Conservation (phyloP, 164 flowering plant species). For the Kingdonia uniflora region DNA sequence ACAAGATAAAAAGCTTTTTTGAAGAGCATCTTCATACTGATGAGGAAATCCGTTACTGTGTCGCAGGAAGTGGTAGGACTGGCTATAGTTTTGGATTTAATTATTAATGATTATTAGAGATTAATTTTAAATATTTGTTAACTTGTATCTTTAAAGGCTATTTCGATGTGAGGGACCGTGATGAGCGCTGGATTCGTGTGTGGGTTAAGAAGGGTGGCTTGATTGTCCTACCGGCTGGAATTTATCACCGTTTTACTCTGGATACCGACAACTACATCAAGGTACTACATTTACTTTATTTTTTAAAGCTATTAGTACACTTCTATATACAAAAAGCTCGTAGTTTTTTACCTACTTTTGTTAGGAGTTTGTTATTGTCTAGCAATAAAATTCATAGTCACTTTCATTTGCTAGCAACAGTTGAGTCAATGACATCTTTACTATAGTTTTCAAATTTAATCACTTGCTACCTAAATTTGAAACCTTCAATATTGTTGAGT, state of each 20-base stretch:
- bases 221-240: slow-evolving; percentile 96
- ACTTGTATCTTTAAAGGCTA: slow-evolving; percentile 25
- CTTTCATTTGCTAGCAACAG: too few relatives aligned
- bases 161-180: slow-evolving; percentile 79
- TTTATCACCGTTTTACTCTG: slow-evolving; percentile 90
- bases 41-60: slow-evolving; percentile 94
- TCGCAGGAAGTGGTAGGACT: slow-evolving; percentile 87
- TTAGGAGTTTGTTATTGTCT: too few relatives aligned
- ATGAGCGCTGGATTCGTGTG: slow-evolving; percentile 85
- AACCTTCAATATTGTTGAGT: too few relatives aligned
- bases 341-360: too few relatives aligned
- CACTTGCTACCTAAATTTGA: too few relatives aligned
- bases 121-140: not conserved
- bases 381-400: too few relatives aligned
- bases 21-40: slow-evolving; percentile 99
- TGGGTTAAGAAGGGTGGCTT: slow-evolving; percentile 91
- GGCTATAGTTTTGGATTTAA: not conserved
- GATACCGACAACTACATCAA: slow-evolving; percentile 91
- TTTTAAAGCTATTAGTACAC: too few relatives aligned
- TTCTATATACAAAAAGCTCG: too few relatives aligned
- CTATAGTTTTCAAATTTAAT: too few relatives aligned
- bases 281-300: slow-evolving; percentile 31
- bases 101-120: too few relatives aligned
- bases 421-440: too few relatives aligned
- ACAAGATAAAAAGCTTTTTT: slow-evolving; percentile 81